Conservation (phyloP, 2,329 filamentous ascomycete genomes). For the Pestalotiopsis sp. region DNA sequence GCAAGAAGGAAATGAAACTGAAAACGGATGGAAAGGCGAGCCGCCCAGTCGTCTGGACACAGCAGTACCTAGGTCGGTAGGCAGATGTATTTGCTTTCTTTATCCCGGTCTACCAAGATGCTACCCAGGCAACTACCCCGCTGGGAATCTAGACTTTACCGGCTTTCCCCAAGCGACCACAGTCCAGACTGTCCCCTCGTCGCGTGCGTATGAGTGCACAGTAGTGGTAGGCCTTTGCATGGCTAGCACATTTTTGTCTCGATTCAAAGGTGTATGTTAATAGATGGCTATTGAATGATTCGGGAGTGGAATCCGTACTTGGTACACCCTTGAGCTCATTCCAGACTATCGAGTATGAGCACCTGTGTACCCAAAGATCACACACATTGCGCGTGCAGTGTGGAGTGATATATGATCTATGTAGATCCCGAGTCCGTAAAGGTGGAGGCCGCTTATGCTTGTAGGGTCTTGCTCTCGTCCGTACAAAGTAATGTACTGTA, state of each 20-base stretch:
- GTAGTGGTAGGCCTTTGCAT: not conserved
- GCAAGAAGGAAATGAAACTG: not conserved
- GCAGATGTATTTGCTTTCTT: not conserved
- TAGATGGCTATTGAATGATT: no score
- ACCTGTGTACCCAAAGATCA: not conserved
- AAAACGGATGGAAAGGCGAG: not conserved
- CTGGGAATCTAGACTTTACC: constrained; percentile 2
- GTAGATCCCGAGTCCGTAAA: not conserved
- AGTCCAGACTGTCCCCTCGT: not conserved
- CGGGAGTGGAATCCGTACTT: no score
- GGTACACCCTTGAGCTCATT: no score
- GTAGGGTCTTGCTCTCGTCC: constrained; percentile 6
- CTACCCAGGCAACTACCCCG: not conserved
- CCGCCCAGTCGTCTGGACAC: not conserved
- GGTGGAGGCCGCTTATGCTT: constrained; percentile 8
- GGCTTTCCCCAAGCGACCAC: not conserved
- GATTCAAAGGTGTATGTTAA: no score
- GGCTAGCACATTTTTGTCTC: no score
- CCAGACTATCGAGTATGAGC: no score
- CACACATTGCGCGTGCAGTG: no score
- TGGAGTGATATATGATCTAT: not conserved
- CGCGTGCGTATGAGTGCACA: not conserved
- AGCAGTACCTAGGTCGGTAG: not conserved
- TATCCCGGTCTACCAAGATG: not conserved
- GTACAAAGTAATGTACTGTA: not conserved